Conservation (phyloP, 2,329 filamentous ascomycete species). For the Beauveria sp. region DNA sequence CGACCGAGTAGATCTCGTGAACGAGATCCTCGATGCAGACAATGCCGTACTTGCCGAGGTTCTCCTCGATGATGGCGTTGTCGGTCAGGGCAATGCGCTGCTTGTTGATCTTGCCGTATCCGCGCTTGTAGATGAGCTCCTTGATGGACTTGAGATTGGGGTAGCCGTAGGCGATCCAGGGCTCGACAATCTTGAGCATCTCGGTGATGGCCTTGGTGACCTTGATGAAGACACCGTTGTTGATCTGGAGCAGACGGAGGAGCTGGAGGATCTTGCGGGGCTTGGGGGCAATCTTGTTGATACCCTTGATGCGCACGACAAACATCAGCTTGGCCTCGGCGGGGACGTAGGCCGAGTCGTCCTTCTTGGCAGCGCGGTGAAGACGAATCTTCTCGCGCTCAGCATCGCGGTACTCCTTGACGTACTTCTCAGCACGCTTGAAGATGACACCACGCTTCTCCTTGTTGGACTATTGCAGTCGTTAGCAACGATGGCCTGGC, state of each 20-base stretch:
- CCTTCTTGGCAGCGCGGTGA: constrained; percentile 78
- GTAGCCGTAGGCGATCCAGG: constrained; percentile 98
- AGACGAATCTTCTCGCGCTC: constrained; percentile 99
- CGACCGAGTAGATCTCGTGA: constrained; percentile 98
- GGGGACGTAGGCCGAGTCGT: constrained; percentile 88
- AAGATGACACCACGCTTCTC: constrained; percentile 98
- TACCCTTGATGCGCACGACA: constrained; percentile 99
- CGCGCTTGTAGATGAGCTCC: constrained; percentile 99
- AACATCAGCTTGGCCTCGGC: constrained; percentile 96
- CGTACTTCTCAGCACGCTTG: constrained; percentile 99
- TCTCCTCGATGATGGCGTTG: constrained; percentile 95
- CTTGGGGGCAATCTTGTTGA: constrained; percentile 99
- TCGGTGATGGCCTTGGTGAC: constrained; percentile 95
- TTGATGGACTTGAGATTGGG: constrained; percentile 98
- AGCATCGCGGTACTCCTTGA: constrained; percentile 97
- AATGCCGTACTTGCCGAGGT: constrained; percentile 96
- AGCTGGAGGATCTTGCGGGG: constrained; percentile 99
- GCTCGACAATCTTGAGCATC: constrained; percentile 98
- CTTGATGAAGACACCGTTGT: constrained; percentile 98
- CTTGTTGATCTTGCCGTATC: constrained; percentile 98
- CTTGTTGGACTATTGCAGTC: constrained; percentile 73
- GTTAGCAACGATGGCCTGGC: constrained; percentile 26
- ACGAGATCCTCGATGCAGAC: constrained; percentile 99
- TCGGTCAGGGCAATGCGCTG: constrained; percentile 94
- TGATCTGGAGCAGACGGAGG: constrained; percentile 99